These are phyloP conservation scores for Nosema muscidifuracis DNA, from an alignment of 371 early-diverging fungal genomes.

Conservation along the genomic window DNA sequence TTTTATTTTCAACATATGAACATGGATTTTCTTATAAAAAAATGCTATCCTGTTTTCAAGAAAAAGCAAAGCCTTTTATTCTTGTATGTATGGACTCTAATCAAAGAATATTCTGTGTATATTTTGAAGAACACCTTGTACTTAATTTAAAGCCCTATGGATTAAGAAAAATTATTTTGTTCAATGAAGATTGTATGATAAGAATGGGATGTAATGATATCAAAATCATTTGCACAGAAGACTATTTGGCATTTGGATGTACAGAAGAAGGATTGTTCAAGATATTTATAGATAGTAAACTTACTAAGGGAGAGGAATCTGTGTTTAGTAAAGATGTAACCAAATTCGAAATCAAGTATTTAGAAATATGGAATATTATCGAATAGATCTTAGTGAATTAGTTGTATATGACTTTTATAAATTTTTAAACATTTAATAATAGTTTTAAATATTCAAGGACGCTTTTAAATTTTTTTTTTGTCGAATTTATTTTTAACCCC, in stretches of 20 bases:
- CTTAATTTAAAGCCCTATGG: neutral
- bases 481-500: slow-evolving; percentile 9
- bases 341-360: neutral
- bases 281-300: neutral
- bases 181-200: neutral
- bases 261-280: neutral
- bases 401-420: no score
- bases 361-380: slow-evolving; percentile 1
- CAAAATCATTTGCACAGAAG: slow-evolving; percentile 2
- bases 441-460: no score
- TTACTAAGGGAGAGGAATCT: neutral
- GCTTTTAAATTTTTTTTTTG: no score
- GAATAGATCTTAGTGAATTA: no score
- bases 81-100: neutral
- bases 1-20: slow-evolving; percentile 16
- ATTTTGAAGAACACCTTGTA: slow-evolving; percentile 10
- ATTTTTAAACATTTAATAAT: no score
- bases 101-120: slow-evolving; percentile 1
- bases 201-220: neutral
- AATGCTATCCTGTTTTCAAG: neutral
- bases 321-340: neutral
- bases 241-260: slow-evolving; percentile 26
- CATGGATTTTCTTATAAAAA: slow-evolving; percentile 26
- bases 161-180: neutral
- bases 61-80: slow-evolving; percentile 6